Evolutionary conservation across 768 basidiomycete species (phyloP), one percentile per base, ranked within the genome.

Genomic region (Boletus rubescentipes): DNA sequence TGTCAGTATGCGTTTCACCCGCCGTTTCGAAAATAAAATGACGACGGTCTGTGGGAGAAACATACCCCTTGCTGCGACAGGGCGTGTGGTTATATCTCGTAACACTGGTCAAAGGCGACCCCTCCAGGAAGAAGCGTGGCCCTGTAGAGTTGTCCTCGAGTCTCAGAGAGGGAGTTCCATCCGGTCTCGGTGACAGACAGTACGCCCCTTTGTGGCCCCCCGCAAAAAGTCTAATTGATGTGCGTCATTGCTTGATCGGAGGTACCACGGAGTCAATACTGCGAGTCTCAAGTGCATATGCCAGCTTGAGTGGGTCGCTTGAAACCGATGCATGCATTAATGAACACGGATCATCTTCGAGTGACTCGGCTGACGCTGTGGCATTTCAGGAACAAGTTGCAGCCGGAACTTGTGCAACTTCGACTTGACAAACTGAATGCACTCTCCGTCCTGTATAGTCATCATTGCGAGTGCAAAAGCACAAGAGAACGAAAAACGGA

Each of bases 181-280:
- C 41, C 46, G 32, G n/a, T 15, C 23, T 31, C 38, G 21, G 29
- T n/a, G 12, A 4, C n/a, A n/a, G n/a, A n/a, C n/a, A n/a, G 36
- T 16, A 20, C 46, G 18, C 32, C 32, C 32, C 32, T 32, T 32
- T 40, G 31, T n/a, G 12, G 23, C 35, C n/a, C 38, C 36, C 32
- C 42, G 39, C 51, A 37, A 64, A 51, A 63, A 62, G 57, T 55
- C 52, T 60, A 53, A 63, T 49, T 40, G 39, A 53, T 54, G 58
- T 57, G 58, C 61, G 54, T 63, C 61, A 54, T 50, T 20, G 26
- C 32, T 63, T 49, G 54, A 53, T 55, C 53, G 43, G 54, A 29
- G 16, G 9, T 14, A 20, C 18, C 20, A 3, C 49, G 42, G 53
- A 29, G n/a, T 18, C 49, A 20, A 35, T 48, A 42, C 35, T n/a